Base-by-base conservation (phyloP, 139 green algal species). In the Deuterostichococcus epilithicus region DNA sequence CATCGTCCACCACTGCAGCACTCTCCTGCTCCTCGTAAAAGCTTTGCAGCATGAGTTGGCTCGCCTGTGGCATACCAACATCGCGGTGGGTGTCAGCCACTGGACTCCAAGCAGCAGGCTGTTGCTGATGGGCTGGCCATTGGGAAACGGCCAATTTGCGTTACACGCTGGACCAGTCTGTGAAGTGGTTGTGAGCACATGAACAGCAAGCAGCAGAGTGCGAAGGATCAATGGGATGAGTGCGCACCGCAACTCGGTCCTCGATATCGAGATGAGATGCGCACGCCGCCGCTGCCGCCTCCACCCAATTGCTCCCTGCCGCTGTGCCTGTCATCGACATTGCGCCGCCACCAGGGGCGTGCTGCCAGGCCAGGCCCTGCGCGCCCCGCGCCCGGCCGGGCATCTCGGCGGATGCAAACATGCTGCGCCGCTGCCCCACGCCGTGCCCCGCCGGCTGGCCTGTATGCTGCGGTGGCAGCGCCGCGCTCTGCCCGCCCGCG, bases 11-110 rank as follows among this genome's bases (percentile, higher is more conserved):
- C 42, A 52, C 42, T 23, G 42, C 52, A 63, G 52, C 52, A 28
- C 28, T 20, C 52, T 91, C 82, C 22, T 65, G 77, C 5, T 70
- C 74, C 72, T 89, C 82, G 63, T 91, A 91, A 37, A 88, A 75
- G 5, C 68, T 75, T 60, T 91, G 87, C 44, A 91, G 42, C 81
- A 86, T 65, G 26, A 63, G 42, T 37, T 92, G 87, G 28, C 87
- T 22, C 77, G 77, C 1, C 59, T 45, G 0, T 59, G 35, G 23
- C 86, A 60, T 42, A 83, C 82, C 0, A 70, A 36, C 5, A 78
- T 81, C 47, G 86, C 80, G 44, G 84, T 88, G 6, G 68, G 44
- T 2, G 80, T 78, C 33, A 88, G 69, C 22, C 75, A 30, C 28
- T 82, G 45, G 4, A 37, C 72, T 25, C 65, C 68, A 37, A 42